phyloP scores from a whole-genome alignment of 108 stramenopile species.

The Poteriospumella lacustris region DNA sequence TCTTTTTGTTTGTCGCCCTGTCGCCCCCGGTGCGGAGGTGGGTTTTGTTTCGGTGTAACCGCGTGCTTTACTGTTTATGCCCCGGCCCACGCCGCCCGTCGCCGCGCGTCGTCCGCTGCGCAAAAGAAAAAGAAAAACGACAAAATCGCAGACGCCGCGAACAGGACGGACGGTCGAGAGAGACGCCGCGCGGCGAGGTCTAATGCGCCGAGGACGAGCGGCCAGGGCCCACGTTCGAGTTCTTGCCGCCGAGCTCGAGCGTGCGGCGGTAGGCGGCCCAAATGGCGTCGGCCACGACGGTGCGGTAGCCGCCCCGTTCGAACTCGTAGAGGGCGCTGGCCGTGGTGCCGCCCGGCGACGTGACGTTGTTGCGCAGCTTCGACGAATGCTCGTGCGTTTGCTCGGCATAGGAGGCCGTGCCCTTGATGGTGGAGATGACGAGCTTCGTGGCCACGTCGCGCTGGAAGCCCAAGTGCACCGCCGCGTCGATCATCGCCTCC shows the following conservation, averaged over 20 bases:
- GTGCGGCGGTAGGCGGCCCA: slow-evolving; percentile 42
- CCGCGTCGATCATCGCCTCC: slow-evolving; percentile 87
- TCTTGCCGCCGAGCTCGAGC: slow-evolving; percentile 36
- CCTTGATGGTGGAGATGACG: slow-evolving; percentile 55
- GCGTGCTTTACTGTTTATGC: too few species aligned
- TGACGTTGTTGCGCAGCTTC: slow-evolving; percentile 75
- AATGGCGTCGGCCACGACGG: slow-evolving; percentile 66
- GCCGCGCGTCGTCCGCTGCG: too few species aligned
- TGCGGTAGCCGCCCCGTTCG: slow-evolving; percentile 80
- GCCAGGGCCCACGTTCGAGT: slow-evolving; percentile 35
- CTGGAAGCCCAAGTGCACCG: slow-evolving; percentile 70
- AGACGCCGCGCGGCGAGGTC: too few species aligned
- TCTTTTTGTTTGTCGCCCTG: too few species aligned
- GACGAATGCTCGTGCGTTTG: slow-evolving; percentile 72
- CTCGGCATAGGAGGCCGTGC: slow-evolving; percentile 75
- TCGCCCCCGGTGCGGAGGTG: too few species aligned
- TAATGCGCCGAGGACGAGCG: too few species aligned
- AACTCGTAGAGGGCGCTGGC: slow-evolving; percentile 81
- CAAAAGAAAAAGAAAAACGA: too few species aligned
- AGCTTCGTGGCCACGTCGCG: slow-evolving; percentile 56
- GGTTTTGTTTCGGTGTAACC: too few species aligned
- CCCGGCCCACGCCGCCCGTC: too few species aligned
- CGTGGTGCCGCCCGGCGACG: slow-evolving; percentile 86
- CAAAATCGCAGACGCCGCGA: too few species aligned
- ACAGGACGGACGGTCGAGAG: too few species aligned